Percentiles rank a stretch among this genome's conserved stretches.
phyloP scores from a whole-genome alignment of 2,329 filamentous ascomycete genomes.

The Trichoderma sp. region DNA sequence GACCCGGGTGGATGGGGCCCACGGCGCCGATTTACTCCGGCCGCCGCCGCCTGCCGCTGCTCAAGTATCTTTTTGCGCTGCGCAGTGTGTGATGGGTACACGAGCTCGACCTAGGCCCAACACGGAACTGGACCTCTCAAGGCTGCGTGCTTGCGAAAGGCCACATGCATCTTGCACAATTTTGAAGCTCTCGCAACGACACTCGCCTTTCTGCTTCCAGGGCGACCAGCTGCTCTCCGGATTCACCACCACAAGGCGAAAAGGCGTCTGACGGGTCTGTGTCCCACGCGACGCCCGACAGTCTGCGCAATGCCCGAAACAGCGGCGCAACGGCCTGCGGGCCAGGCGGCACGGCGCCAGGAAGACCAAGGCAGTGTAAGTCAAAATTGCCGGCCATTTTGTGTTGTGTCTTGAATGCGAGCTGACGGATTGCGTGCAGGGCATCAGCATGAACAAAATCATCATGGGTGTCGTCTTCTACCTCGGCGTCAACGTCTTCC shows the following conservation, averaged over 20 bases:
- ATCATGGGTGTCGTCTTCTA: conserved; percentile 55
- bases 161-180: conserved; percentile 16
- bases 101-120: background rate
- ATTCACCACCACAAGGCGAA: background rate
- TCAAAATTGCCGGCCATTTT: conserved; percentile 7
- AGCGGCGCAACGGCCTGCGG: conserved; percentile 28
- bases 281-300: background rate
- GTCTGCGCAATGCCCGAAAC: conserved; percentile 29
- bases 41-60: background rate
- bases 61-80: background rate
- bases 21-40: conserved; percentile 15
- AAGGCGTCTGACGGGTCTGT: background rate
- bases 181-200: conserved; percentile 1
- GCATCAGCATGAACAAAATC: conserved; percentile 45
- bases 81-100: background rate
- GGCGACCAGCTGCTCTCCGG: background rate
- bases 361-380: conserved; percentile 30
- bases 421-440: conserved; percentile 25
- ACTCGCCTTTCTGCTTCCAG: background rate
- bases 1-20: background rate
- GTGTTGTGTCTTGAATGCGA: background rate
- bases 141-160: conserved; percentile 14
- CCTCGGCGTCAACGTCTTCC: conserved; percentile 57
- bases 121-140: background rate
- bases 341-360: conserved; percentile 27